Evolutionary conservation across 2,329 filamentous ascomycete species (phyloP).

Genomic region (Colletotrichum theobromicola): DNA sequence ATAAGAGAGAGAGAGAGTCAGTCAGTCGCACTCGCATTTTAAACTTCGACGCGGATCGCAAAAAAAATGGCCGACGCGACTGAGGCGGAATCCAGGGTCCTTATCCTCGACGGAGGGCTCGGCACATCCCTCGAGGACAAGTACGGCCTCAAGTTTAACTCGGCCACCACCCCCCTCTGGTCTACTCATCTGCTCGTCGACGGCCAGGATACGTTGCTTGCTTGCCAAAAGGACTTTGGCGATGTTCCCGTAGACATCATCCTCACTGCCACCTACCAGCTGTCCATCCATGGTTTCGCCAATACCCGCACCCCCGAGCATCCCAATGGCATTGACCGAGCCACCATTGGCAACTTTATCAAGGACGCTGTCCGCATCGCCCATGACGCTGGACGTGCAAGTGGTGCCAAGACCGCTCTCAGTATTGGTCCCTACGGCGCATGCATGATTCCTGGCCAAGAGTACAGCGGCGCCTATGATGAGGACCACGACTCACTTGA

Average conservation of each 20-base stretch:
- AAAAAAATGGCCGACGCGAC: neutral
- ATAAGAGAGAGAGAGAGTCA: neutral
- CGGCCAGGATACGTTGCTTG: constrained; percentile 53
- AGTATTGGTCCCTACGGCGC: constrained; percentile 72
- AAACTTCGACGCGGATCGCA: neutral
- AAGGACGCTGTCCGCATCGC: constrained; percentile 50
- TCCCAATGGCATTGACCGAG: constrained; percentile 46
- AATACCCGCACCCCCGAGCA: constrained; percentile 48
- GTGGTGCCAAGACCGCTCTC: constrained; percentile 51
- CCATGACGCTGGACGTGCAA: constrained; percentile 33
- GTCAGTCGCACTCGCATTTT: neutral
- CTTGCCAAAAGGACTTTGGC: constrained; percentile 62
- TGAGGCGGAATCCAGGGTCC: constrained; percentile 27
- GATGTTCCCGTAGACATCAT: constrained; percentile 65
- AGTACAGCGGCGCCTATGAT: constrained; percentile 69
- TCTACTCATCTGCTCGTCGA: constrained; percentile 69
- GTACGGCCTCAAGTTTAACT: constrained; percentile 56
- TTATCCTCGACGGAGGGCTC: constrained; percentile 70
- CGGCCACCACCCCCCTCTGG: constrained; percentile 64
- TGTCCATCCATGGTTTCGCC: constrained; percentile 61
- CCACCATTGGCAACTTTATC: constrained; percentile 45
- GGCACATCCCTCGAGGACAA: constrained; percentile 69
- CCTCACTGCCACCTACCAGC: constrained; percentile 72
- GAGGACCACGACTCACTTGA: constrained; percentile 45
- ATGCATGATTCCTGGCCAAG: constrained; percentile 68